Evolutionary conservation across 2,329 filamentous ascomycete genomes (phyloP).

Genomic region (Colletotrichum plurivorum): DNA sequence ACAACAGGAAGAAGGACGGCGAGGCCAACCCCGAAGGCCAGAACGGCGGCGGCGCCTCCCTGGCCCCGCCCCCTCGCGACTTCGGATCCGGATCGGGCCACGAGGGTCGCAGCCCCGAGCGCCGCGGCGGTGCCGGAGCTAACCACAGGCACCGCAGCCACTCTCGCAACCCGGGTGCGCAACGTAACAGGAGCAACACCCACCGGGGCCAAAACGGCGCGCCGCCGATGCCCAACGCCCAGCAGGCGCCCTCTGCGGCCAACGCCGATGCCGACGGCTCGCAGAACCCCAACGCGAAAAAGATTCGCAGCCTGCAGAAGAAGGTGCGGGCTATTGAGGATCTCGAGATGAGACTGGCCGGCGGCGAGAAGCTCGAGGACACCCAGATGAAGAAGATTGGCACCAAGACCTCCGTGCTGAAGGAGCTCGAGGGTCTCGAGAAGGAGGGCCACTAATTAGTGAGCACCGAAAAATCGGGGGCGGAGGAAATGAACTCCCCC

Average conservation of each 20-base stretch:
- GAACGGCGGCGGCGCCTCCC: constrained; percentile 61
- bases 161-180: constrained; percentile 65
- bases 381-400: constrained; percentile 99
- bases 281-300: constrained; percentile 88
- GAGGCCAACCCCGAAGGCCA: constrained; percentile 70
- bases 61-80: constrained; percentile 60
- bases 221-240: constrained; percentile 42
- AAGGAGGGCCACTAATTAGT: constrained; percentile 29
- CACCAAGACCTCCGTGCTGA: constrained; percentile 86
- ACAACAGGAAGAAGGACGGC: constrained; percentile 89
- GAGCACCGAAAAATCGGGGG: neutral
- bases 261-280: constrained; percentile 58
- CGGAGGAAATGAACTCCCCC: neutral
- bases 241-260: constrained; percentile 43
- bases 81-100: constrained; percentile 43
- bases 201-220: constrained; percentile 54
- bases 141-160: constrained; percentile 65
- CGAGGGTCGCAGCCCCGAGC: constrained; percentile 76
- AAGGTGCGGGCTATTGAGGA: constrained; percentile 99
- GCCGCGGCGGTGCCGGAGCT: constrained; percentile 64
- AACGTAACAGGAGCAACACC: constrained; percentile 67
- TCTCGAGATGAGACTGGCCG: constrained; percentile 94
- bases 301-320: constrained; percentile 92
- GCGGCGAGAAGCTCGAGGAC: constrained; percentile 96
- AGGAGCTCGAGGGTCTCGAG: constrained; percentile 79